Conservation (phyloP, 371 early-diverging fungal species). For the Apophysomyces variabilis region DNA sequence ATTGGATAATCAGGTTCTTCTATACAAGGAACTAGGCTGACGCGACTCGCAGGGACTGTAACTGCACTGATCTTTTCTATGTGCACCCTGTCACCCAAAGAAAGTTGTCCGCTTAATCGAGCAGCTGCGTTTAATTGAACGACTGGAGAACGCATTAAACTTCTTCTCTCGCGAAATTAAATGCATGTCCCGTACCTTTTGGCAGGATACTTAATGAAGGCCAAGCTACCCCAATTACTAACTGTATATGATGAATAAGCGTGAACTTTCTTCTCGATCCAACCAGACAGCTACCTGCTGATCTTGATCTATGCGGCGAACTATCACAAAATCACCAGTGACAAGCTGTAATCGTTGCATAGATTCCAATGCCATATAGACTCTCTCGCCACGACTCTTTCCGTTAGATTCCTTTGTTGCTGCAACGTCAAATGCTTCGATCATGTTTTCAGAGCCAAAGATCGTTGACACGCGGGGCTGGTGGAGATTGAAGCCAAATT, state of each 20-base stretch:
- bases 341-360: constrained; percentile 49
- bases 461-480: too few species aligned
- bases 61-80: constrained; percentile 12
- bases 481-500: neutral
- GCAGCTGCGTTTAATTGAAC: constrained; percentile 42
- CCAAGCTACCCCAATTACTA: constrained; percentile 52
- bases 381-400: constrained; percentile 19
- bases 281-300: constrained; percentile 4
- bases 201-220: constrained; percentile 42
- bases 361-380: constrained; percentile 50
- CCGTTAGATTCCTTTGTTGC: neutral
- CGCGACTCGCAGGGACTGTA: neutral
- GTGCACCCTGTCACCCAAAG: constrained; percentile 34
- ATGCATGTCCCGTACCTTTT: neutral
- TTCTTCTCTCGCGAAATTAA: neutral
- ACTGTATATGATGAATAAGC: constrained; percentile 18
- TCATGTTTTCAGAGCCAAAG: too few species aligned
- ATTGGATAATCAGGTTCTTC: constrained; percentile 4
- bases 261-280: constrained; percentile 1
- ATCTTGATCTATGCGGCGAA: constrained; percentile 26
- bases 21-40: neutral
- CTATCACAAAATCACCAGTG: constrained; percentile 61
- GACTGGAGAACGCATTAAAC: constrained; percentile 19
- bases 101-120: constrained; percentile 38
- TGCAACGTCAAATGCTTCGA: neutral